These are phyloP conservation scores for Paramarasmius palmivorus DNA, from an alignment of 1,284 basidiomycete genomes.

Conservation along the genomic window DNA sequence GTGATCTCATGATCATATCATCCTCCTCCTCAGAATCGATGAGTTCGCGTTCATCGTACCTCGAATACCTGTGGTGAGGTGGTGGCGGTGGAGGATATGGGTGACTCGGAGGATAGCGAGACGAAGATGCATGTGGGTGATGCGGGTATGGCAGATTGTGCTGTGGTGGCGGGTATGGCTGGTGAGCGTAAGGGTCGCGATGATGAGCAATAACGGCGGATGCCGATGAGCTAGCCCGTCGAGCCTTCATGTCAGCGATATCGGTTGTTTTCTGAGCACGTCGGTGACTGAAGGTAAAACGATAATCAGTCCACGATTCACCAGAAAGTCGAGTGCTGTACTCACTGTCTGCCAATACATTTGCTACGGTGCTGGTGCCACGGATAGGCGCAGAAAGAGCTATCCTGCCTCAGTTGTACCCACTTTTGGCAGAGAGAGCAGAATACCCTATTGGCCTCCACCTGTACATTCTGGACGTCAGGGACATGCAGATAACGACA, in stretches of 20 bases:
- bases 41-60: too few relatives aligned
- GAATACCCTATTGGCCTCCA: conserved; percentile 75
- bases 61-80: too few relatives aligned
- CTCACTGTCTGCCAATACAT: conserved; percentile 66
- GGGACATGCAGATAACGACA: too few relatives aligned
- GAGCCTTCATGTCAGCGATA: conserved; percentile 32
- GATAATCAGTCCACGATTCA: background rate
- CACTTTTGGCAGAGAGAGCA: conserved; percentile 74
- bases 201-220: background rate
- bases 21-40: background rate
- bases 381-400: conserved; percentile 73
- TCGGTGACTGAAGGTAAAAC: conserved; percentile 40
- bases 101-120: background rate
- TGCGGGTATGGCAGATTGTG: background rate
- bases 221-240: conserved; percentile 5
- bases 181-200: background rate
- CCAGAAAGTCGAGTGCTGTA: conserved; percentile 23
- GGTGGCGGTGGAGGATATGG: too few relatives aligned
- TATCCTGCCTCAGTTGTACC: conserved; percentile 75
- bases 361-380: conserved; percentile 76
- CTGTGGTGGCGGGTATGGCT: background rate
- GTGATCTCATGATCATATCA: background rate
- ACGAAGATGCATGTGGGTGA: conserved; percentile 3
- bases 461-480: conserved; percentile 20
- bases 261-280: conserved; percentile 49